These are phyloP conservation scores for Huntiella bhutanensis DNA, from an alignment of 2,329 filamentous ascomycete species.

Conservation along the genomic window DNA sequence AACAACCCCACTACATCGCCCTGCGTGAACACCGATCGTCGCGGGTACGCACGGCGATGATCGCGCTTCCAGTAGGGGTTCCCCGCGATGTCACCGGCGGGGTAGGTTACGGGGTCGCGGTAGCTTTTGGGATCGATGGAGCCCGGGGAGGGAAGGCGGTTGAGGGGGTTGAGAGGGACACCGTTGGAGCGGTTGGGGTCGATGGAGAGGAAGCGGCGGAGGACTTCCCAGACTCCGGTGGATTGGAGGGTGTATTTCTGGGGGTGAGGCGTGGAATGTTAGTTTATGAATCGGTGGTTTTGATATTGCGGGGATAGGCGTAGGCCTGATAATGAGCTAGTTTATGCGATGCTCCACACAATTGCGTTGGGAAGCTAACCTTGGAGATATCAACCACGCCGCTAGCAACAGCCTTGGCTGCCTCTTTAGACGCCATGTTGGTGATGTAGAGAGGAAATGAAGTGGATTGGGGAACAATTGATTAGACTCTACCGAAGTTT, in stretches of 20 bases:
- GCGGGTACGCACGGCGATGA: slow-evolving; percentile 61
- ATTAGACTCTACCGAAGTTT: too few relatives aligned
- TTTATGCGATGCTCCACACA: too few relatives aligned
- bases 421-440: slow-evolving; percentile 41
- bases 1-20: slow-evolving; percentile 71
- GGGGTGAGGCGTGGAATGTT: not conserved
- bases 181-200: slow-evolving; percentile 81
- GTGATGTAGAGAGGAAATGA: too few relatives aligned
- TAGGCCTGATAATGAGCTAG: not conserved
- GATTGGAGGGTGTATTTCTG: slow-evolving; percentile 96
- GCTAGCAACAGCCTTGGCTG: slow-evolving; percentile 34
- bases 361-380: slow-evolving; percentile 24
- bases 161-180: slow-evolving; percentile 81
- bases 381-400: slow-evolving; percentile 35
- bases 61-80: slow-evolving; percentile 67
- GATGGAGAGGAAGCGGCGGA: slow-evolving; percentile 62
- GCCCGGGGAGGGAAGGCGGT: slow-evolving; percentile 54
- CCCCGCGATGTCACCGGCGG: slow-evolving; percentile 20
- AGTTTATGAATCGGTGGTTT: not conserved
- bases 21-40: slow-evolving; percentile 62
- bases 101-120: slow-evolving; percentile 36
- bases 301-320: not conserved
- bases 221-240: slow-evolving; percentile 64
- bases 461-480: too few relatives aligned
- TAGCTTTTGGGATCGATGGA: slow-evolving; percentile 20